These are phyloP conservation scores for Prunus mume DNA, from an alignment of 306 rosid genomes.

Conservation along the genomic window DNA sequence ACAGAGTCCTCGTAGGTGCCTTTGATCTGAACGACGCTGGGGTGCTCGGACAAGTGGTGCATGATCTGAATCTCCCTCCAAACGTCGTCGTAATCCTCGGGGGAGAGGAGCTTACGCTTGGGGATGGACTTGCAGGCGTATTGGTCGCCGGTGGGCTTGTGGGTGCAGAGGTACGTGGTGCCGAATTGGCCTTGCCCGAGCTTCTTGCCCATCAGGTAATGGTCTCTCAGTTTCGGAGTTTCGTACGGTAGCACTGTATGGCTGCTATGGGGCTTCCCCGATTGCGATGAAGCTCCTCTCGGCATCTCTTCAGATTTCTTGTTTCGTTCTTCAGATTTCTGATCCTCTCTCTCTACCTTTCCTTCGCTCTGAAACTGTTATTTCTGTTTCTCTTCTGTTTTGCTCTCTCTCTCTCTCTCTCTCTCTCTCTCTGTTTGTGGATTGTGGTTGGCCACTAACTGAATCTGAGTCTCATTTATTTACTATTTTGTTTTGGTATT, in stretches of 20 bases:
- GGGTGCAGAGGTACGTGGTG: constrained; percentile 65
- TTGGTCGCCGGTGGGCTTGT: constrained; percentile 45
- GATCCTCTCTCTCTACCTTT: background rate
- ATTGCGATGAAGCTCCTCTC: background rate
- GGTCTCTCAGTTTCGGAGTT: constrained; percentile 67
- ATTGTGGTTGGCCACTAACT: background rate
- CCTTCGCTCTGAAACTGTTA: background rate
- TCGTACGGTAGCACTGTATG: constrained; percentile 60
- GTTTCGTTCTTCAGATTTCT: background rate
- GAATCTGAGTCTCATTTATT: background rate
- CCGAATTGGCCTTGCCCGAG: constrained; percentile 88
- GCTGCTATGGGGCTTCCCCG: background rate
- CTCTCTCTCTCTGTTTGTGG: background rate
- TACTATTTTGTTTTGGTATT: background rate
- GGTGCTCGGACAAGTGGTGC: constrained; percentile 81
- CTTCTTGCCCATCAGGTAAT: constrained; percentile 74
- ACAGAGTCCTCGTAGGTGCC: constrained; percentile 84
- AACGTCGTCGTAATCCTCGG: constrained; percentile 78
- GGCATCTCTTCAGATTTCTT: background rate
- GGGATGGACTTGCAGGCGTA: constrained; percentile 93
- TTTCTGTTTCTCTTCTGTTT: background rate
- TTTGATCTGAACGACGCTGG: constrained; percentile 64
- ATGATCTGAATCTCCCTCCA: constrained; percentile 96
- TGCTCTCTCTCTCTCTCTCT: background rate
- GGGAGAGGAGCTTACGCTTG: constrained; percentile 68